A percentile compares a stretch with the other conserved stretches of the same genome.
These are phyloP conservation scores for Phytophthora crassamura DNA, from an alignment of 352 stramenopile species.

Conservation along the genomic window DNA sequence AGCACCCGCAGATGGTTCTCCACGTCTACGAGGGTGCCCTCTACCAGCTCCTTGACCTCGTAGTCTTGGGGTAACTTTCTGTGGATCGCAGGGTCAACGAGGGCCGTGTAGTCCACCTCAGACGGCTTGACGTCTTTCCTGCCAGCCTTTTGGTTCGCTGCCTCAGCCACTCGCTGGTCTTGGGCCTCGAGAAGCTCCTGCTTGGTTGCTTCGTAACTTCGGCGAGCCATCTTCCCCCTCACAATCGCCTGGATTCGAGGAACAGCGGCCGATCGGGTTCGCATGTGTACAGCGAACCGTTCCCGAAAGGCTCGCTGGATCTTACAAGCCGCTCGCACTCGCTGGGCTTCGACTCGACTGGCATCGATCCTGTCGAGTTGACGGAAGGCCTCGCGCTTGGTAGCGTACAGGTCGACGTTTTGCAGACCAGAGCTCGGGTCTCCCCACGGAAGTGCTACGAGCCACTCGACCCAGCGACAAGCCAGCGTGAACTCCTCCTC, in stretches of 20 bases:
- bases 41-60: slow-evolving; percentile 6
- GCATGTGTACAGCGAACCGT: slow-evolving; percentile 39
- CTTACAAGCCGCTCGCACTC: slow-evolving; percentile 31
- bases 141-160: slow-evolving; percentile 8
- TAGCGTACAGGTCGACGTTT: slow-evolving; percentile 26
- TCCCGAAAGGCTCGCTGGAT: slow-evolving; percentile 59
- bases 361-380: slow-evolving; percentile 50
- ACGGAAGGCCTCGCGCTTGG: slow-evolving; percentile 44
- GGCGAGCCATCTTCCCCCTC: slow-evolving; percentile 16
- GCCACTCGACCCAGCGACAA: slow-evolving; percentile 68
- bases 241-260: slow-evolving; percentile 44
- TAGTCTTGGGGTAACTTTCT: slow-evolving; percentile 13
- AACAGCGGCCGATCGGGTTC: slow-evolving; percentile 31
- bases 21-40: slow-evolving; percentile 3
- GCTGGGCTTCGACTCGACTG: not conserved
- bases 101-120: slow-evolving; percentile 18
- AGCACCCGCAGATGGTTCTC: slow-evolving; percentile 21
- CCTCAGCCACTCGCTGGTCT: not conserved
- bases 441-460: slow-evolving; percentile 60
- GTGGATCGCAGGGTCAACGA: slow-evolving; percentile 16
- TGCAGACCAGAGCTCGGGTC: slow-evolving; percentile 34
- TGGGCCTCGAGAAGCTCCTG: slow-evolving; percentile 10
- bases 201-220: slow-evolving; percentile 1
- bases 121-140: not conserved
- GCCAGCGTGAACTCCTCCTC: slow-evolving; percentile 41